phyloP scores from a whole-genome alignment of 2,329 filamentous ascomycete genomes.

The Diaporthe eres region DNA sequence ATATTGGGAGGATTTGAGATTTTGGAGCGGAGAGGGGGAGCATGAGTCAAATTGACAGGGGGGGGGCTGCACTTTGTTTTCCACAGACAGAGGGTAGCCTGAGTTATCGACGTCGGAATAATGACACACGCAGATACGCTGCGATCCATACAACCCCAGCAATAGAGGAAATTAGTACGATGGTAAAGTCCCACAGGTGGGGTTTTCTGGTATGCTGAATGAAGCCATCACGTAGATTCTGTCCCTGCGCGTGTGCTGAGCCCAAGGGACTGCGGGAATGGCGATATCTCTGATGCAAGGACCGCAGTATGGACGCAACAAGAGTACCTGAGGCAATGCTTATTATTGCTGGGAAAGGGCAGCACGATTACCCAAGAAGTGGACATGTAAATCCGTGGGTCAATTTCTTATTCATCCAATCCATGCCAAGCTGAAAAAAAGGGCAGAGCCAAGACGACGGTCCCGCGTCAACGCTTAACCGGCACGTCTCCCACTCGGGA shows the following conservation, averaged over 20 bases:
- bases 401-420: not conserved
- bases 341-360: not conserved
- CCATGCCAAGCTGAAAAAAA: constrained; percentile 27
- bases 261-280: not conserved
- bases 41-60: too few relatives aligned
- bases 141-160: not conserved
- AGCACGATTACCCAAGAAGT: not conserved
- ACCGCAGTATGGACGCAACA: not conserved
- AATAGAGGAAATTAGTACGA: not conserved
- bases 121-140: constrained; percentile 14
- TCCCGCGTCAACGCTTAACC: constrained; percentile 13
- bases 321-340: not conserved
- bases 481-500: not conserved
- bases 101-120: not conserved
- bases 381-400: not conserved
- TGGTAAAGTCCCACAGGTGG: not conserved
- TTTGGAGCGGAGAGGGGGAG: too few relatives aligned
- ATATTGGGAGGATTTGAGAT: too few relatives aligned
- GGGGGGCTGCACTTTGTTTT: too few relatives aligned
- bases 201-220: not conserved
- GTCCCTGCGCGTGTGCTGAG: not conserved
- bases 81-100: not conserved
- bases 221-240: not conserved
- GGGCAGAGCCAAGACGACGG: not conserved
- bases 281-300: not conserved